phyloP scores from a whole-genome alignment of 352 stramenopile genomes.

The Aphanomyces cochlioides region DNA sequence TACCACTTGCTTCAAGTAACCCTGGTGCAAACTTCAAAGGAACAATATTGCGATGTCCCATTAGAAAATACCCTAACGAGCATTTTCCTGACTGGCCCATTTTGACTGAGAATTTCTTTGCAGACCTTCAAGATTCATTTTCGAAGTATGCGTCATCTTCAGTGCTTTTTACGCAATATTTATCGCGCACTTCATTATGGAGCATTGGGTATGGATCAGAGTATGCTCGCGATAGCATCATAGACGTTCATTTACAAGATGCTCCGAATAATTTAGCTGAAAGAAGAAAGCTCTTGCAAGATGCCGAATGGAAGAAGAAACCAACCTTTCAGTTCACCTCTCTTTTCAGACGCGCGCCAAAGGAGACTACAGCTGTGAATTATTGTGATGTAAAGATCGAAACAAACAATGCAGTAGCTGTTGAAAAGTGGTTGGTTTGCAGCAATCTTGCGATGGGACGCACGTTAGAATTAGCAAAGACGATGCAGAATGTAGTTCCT shows the following conservation, averaged over 20 bases:
- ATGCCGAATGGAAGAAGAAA: slow-evolving; percentile 74
- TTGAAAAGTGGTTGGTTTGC: slow-evolving; percentile 58
- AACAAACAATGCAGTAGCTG: slow-evolving; percentile 48
- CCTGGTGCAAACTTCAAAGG: slow-evolving; percentile 45
- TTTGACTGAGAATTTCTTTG: not conserved
- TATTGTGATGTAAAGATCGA: slow-evolving; percentile 55
- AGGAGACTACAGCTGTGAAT: not conserved
- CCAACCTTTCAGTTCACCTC: slow-evolving; percentile 47
- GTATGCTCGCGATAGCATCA: slow-evolving; percentile 52
- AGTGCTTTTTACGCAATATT: slow-evolving; percentile 63
- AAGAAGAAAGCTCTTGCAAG: slow-evolving; percentile 46
- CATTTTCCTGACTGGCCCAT: not conserved
- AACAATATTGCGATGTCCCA: slow-evolving; percentile 66
- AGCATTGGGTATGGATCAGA: slow-evolving; percentile 63
- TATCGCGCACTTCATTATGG: slow-evolving; percentile 60
- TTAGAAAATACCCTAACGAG: not conserved
- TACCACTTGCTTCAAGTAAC: slow-evolving; percentile 61
- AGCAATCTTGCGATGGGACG: slow-evolving; percentile 65
- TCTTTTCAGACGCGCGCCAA: not conserved
- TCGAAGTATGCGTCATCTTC: slow-evolving; percentile 30
- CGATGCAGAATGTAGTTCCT: slow-evolving; percentile 55
- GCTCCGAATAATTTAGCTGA: slow-evolving; percentile 43
- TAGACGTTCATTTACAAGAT: slow-evolving; percentile 45
- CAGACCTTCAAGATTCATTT: not conserved
- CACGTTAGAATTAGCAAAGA: slow-evolving; percentile 67